Evolutionary conservation across 306 rosid genomes (phyloP).

Genomic region (Cucurbita pepo): DNA sequence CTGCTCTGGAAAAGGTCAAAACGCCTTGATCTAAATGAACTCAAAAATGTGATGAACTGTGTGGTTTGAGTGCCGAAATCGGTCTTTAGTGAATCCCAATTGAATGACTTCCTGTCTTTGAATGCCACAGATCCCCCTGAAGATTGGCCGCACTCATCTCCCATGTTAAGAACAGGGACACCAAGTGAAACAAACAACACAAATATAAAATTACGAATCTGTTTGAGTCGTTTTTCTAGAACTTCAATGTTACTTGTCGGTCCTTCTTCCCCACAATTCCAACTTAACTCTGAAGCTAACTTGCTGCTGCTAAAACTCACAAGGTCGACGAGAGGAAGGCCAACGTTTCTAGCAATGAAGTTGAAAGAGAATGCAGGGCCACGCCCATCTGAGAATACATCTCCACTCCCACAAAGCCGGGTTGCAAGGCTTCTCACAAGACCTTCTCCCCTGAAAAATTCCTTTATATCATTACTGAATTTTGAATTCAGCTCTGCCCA

Average conservation of each 20-base stretch:
- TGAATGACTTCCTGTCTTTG: conserved; percentile 31
- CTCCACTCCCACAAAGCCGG: conserved; percentile 87
- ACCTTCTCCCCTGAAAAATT: conserved; percentile 57
- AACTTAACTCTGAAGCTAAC: conserved; percentile 47
- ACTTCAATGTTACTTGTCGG: conserved; percentile 34
- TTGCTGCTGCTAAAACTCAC: conserved; percentile 59
- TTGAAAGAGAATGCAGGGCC: conserved; percentile 84
- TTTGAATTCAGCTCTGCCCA: conserved; percentile 81
- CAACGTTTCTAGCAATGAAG: conserved; percentile 39
- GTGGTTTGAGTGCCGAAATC: conserved; percentile 54
- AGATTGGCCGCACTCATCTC: conserved; percentile 85
- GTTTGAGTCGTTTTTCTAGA: conserved; percentile 69
- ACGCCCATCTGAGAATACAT: conserved; percentile 51
- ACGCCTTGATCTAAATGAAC: conserved; percentile 42
- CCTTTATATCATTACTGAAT: conserved; percentile 47
- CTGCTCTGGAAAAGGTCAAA: conserved; percentile 49
- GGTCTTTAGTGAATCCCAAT: conserved; percentile 49
- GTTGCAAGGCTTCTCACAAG: conserved; percentile 74
- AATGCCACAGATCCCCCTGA: conserved; percentile 48
- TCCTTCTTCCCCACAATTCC: conserved; percentile 98
- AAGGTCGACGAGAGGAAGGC: conserved; percentile 70
- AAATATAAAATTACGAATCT: conserved; percentile 64
- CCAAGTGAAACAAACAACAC: conserved; percentile 65
- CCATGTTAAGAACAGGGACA: conserved; percentile 87
- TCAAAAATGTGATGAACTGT: conserved; percentile 51